Conservation (phyloP, 176 grass and related monocot genomes). For the Triticum dicoccoides region DNA sequence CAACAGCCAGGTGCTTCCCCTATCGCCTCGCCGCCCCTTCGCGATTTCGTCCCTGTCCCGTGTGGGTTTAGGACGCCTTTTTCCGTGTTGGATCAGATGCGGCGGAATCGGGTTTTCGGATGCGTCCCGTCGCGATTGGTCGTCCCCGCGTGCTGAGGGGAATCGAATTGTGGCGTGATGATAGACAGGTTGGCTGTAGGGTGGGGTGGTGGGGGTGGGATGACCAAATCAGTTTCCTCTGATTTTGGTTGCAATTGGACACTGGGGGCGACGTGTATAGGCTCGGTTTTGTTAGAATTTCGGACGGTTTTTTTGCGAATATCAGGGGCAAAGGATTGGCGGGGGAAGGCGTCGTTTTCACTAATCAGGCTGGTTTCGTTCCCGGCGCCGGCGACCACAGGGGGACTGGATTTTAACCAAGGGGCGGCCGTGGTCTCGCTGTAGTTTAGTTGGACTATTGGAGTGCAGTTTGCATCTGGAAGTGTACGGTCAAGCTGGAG, state of each 20-base stretch:
- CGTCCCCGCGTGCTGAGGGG: not conserved
- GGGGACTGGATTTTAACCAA: not conserved
- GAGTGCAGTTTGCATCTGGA: not conserved
- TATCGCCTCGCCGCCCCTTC: not conserved
- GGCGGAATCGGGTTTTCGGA: not conserved
- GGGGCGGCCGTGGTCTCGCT: not conserved
- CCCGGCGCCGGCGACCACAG: not conserved
- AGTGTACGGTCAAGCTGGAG: not conserved
- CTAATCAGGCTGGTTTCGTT: not conserved
- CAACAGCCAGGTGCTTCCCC: constrained; percentile 59
- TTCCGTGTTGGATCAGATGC: not conserved
- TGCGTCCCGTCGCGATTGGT: not conserved
- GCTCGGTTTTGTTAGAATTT: not conserved
- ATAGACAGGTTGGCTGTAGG: not conserved
- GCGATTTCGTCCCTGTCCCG: not conserved
- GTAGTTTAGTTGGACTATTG: not conserved
- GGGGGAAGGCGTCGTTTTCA: not conserved
- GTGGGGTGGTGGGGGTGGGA: not conserved
- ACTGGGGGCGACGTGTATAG: not conserved
- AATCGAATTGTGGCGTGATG: not conserved
- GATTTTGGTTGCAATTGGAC: not conserved
- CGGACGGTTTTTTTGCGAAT: not conserved
- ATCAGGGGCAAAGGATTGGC: not conserved
- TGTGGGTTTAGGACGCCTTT: not conserved
- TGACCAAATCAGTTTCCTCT: constrained; percentile 3